phyloP scores from a whole-genome alignment of 305 asterid species.

The Stenogyne calaminthoides region DNA sequence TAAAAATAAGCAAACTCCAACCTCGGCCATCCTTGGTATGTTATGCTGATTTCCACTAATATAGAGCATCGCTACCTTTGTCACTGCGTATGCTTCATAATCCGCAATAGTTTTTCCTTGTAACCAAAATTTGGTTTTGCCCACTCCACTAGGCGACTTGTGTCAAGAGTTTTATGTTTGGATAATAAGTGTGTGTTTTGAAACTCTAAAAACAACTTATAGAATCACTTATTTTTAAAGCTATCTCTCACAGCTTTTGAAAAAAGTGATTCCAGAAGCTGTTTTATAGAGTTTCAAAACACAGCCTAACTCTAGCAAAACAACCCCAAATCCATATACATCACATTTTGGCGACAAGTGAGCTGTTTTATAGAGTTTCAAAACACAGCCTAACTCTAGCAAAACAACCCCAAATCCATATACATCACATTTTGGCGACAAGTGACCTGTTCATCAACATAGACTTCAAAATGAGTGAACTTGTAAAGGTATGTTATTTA shows the following conservation, averaged over 20 bases:
- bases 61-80: constrained; percentile 24
- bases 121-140: constrained; percentile 48
- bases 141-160: constrained; percentile 31
- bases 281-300: too few relatives aligned
- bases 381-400: too few relatives aligned
- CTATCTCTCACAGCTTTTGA: too few relatives aligned
- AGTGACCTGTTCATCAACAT: constrained; percentile 20
- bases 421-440: constrained; percentile 49
- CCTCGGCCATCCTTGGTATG: constrained; percentile 29
- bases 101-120: constrained; percentile 34
- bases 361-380: too few relatives aligned
- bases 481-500: not conserved
- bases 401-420: constrained; percentile 62
- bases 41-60: not conserved
- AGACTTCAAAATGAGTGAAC: not conserved
- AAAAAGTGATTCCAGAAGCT: too few relatives aligned
- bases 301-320: constrained; percentile 53
- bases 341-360: constrained; percentile 43
- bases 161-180: constrained; percentile 34
- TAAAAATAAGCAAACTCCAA: not conserved
- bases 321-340: constrained; percentile 61
- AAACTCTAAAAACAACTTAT: too few relatives aligned
- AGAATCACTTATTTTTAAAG: too few relatives aligned
- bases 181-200: too few relatives aligned
- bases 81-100: constrained; percentile 33